Evolutionary conservation across 805 yeast genomes (phyloP).

Genomic region (Schwanniomyces occidentalis): DNA sequence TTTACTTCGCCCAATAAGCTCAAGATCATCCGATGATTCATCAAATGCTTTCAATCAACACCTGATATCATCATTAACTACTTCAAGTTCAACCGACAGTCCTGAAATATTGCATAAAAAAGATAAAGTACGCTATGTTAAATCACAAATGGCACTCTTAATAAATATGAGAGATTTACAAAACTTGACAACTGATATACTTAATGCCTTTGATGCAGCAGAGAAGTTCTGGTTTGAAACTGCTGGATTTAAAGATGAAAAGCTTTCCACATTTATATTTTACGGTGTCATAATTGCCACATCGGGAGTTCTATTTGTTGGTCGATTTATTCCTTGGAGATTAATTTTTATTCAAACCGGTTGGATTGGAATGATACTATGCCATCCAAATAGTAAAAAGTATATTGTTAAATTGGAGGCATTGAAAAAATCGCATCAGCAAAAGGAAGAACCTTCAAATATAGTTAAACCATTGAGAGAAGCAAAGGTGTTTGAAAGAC

Average conservation of each 20-base stretch:
- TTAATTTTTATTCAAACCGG: constrained; percentile 52
- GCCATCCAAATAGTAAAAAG: constrained; percentile 60
- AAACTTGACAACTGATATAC: constrained; percentile 55
- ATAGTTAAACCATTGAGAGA: no score
- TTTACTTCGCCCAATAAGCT: constrained; percentile 5
- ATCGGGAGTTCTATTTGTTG: constrained; percentile 42
- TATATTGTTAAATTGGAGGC: constrained; percentile 19
- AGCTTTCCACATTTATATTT: constrained; percentile 59
- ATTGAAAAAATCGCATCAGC: constrained; percentile 9
- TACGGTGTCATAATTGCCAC: constrained; percentile 33
- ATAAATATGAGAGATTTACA: constrained; percentile 76
- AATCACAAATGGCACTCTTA: constrained; percentile 43
- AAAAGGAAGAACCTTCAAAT: background rate
- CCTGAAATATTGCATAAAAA: constrained; percentile 10
- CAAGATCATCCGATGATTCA: constrained; percentile 8
- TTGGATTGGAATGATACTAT: constrained; percentile 53
- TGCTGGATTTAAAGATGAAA: constrained; percentile 72
- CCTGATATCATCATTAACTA: constrained; percentile 5
- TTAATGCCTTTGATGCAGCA: constrained; percentile 48
- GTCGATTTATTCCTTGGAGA: constrained; percentile 65
- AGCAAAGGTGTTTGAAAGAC: constrained; percentile 30
- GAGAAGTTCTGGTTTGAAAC: constrained; percentile 60
- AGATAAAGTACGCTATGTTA: constrained; percentile 19
- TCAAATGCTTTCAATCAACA: background rate
- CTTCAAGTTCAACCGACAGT: background rate